phyloP scores from a whole-genome alignment of 805 yeast genomes.

The Candida silvatica region DNA sequence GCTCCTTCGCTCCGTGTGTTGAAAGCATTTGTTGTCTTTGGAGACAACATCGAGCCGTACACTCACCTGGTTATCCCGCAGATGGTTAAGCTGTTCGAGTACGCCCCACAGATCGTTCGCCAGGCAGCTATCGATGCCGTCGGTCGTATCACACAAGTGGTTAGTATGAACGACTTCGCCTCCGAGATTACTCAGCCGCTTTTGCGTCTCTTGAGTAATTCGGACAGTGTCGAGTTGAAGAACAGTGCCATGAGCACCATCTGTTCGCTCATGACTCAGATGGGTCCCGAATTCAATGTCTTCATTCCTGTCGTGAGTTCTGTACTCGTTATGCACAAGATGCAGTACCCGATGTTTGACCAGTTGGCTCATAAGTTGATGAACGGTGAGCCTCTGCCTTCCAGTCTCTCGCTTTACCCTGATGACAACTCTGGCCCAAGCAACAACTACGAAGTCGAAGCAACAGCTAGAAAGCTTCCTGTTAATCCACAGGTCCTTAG shows the following conservation, averaged over 20 bases:
- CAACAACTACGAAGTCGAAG: conserved; percentile 55
- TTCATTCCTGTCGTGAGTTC: conserved; percentile 78
- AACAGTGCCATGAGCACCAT: conserved; percentile 69
- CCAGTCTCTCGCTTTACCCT: conserved; percentile 60
- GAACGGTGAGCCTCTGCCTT: conserved; percentile 82
- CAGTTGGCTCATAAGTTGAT: conserved; percentile 70
- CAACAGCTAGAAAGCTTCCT: conserved; percentile 67
- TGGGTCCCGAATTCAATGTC: conserved; percentile 77
- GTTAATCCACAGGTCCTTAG: conserved; percentile 57
- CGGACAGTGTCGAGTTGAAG: conserved; percentile 44
- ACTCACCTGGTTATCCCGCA: conserved; percentile 83
- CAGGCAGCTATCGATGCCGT: conserved; percentile 73
- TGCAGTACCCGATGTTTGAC: conserved; percentile 70
- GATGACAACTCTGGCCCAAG: conserved; percentile 31
- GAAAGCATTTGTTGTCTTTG: conserved; percentile 78
- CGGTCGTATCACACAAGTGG: conserved; percentile 68
- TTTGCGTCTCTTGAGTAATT: conserved; percentile 47
- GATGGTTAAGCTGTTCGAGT: conserved; percentile 73
- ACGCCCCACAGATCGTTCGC: conserved; percentile 50
- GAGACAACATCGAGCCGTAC: conserved; percentile 81
- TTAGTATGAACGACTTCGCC: conserved; percentile 77
- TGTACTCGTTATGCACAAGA: conserved; percentile 49
- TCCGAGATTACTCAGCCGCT: conserved; percentile 86
- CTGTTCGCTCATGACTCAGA: conserved; percentile 66
- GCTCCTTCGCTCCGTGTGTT: conserved; percentile 66